Evolutionary conservation across 2,329 filamentous ascomycete genomes (phyloP).

Genomic region (Herpotrichia juniperi): DNA sequence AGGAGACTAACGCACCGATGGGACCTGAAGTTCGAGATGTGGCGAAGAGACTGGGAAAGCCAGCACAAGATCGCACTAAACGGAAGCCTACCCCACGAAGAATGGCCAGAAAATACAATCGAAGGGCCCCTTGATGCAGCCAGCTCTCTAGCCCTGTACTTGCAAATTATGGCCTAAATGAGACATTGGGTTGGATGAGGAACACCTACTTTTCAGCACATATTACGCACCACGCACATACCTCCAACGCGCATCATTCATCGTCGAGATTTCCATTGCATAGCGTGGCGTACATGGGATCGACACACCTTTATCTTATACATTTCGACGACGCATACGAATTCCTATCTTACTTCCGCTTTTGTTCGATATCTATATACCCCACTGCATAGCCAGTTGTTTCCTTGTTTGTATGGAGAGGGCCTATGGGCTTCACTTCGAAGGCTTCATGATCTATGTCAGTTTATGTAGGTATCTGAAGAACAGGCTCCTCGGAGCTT

Average conservation of each 20-base stretch:
- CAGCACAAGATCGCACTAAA: conserved; percentile 28
- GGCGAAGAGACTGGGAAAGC: conserved; percentile 43
- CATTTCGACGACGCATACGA: not conserved
- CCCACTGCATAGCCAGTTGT: not conserved
- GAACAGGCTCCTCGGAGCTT: not conserved
- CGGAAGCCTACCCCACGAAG: conserved; percentile 31
- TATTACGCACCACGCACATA: not conserved
- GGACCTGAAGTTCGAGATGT: conserved; percentile 49
- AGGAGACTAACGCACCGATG: conserved; percentile 42
- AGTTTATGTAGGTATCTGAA: not conserved
- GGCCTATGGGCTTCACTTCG: not conserved
- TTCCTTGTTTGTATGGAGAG: not conserved
- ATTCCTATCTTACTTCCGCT: not conserved
- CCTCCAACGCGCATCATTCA: not conserved
- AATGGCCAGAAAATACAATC: conserved; percentile 33
- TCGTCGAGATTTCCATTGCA: conserved; percentile 1
- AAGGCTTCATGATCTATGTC: not conserved
- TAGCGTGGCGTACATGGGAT: conserved; percentile 3
- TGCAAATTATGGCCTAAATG: not conserved
- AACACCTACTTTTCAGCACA: not conserved
- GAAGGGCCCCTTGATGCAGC: conserved; percentile 22
- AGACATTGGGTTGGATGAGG: not conserved
- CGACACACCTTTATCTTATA: not conserved
- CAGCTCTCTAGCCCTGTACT: conserved; percentile 25
- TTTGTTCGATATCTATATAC: conserved; percentile 8